Conservation (phyloP, 441 rosid species). For the Croton setiger region DNA sequence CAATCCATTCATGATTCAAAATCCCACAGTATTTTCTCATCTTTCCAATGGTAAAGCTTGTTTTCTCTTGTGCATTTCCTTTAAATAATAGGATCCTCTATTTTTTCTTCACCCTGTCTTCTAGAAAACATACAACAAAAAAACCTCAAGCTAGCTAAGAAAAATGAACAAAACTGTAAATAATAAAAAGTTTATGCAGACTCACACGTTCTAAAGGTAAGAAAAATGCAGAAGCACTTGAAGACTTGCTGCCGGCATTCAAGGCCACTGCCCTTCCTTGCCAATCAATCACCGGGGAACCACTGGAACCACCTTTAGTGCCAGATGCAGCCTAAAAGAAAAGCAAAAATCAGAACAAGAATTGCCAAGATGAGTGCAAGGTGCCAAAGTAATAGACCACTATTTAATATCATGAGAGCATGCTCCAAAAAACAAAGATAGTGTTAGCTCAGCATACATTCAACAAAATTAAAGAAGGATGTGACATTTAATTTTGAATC, state of each 20-base stretch:
- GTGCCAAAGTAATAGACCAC: neutral
- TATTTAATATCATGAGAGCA: neutral
- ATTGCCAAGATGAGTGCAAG: neutral
- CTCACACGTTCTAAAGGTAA: slow-evolving; percentile 91
- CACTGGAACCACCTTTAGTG: slow-evolving; percentile 99
- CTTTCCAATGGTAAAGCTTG: neutral
- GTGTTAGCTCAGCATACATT: neutral
- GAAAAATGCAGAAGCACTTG: slow-evolving; percentile 95
- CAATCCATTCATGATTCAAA: neutral
- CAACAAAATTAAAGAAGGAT: neutral
- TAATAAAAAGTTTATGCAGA: slow-evolving; percentile 3
- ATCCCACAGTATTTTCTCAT: neutral
- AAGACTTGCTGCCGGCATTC: slow-evolving; percentile 97
- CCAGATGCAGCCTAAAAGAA: slow-evolving; percentile 89
- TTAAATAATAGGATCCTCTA: neutral
- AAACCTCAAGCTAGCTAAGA: neutral
- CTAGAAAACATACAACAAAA: neutral
- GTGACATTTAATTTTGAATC: too few relatives aligned
- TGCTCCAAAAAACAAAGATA: neutral
- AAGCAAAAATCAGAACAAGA: neutral
- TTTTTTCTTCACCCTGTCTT: neutral
- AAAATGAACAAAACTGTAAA: neutral
- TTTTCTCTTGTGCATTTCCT: neutral
- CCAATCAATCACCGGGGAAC: slow-evolving; percentile 98
- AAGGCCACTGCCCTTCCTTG: slow-evolving; percentile 98